These are phyloP conservation scores for Diplodia seriata DNA, from an alignment of 2,329 filamentous ascomycete genomes.

Conservation along the genomic window DNA sequence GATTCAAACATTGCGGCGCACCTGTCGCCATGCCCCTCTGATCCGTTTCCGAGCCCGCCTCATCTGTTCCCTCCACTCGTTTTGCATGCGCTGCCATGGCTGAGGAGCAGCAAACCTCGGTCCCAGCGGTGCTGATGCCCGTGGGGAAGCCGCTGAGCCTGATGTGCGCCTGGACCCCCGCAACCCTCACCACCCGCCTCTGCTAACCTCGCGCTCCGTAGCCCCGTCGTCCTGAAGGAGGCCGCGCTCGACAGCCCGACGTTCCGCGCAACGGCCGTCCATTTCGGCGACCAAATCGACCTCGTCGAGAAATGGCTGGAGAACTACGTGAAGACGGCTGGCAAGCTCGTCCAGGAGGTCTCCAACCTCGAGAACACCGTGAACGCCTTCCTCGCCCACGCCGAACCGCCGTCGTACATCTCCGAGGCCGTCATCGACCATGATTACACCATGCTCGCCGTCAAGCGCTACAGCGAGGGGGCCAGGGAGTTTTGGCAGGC, in stretches of 20 bases:
- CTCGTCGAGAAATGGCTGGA: constrained; percentile 92
- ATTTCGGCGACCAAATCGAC: constrained; percentile 92
- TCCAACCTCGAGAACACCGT: constrained; percentile 79
- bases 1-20: constrained; percentile 14
- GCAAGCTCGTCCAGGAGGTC: constrained; percentile 69
- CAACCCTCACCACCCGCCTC: not conserved
- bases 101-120: constrained; percentile 40
- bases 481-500: constrained; percentile 87
- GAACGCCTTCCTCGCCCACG: constrained; percentile 75
- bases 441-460: constrained; percentile 88
- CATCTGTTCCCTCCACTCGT: not conserved
- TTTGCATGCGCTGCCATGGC: constrained; percentile 41
- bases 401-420: constrained; percentile 74
- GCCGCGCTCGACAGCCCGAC: constrained; percentile 95
- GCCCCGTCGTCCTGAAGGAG: constrained; percentile 88
- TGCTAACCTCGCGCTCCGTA: constrained; percentile 42
- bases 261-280: constrained; percentile 83
- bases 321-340: constrained; percentile 67
- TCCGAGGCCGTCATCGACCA: constrained; percentile 90
- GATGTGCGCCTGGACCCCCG: constrained; percentile 45
- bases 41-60: not conserved
- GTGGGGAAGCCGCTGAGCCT: constrained; percentile 51
- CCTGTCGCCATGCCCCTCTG: constrained; percentile 21
- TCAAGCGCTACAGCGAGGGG: constrained; percentile 84
- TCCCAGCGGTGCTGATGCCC: constrained; percentile 46